phyloP scores from a whole-genome alignment of 495 filamentous ascomycete genomes.

The Halenospora varia region DNA sequence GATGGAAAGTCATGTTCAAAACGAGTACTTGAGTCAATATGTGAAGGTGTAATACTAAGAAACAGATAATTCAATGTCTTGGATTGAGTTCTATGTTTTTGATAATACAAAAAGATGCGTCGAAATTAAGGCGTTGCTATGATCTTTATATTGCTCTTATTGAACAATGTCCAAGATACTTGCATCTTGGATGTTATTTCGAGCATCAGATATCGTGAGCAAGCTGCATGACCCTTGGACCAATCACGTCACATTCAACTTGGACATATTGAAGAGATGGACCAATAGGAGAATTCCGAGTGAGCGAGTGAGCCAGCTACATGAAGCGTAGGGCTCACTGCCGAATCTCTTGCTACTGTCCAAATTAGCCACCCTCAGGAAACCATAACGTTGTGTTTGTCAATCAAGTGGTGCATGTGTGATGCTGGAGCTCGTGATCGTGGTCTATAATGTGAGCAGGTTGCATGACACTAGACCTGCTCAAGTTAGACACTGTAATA shows the following conservation, averaged over 20 bases:
- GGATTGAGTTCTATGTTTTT: constrained; percentile 23
- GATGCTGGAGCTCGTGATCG: constrained; percentile 4
- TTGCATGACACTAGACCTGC: constrained; percentile 33
- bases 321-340: constrained; percentile 21
- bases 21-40: constrained; percentile 21
- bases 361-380: background rate
- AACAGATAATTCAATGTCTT: constrained; percentile 21
- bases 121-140: constrained; percentile 17
- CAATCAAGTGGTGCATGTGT: constrained; percentile 6
- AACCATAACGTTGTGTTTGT: constrained; percentile 13
- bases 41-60: constrained; percentile 14
- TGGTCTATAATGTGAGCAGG: constrained; percentile 30
- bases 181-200: constrained; percentile 19
- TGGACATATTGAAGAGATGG: constrained; percentile 18
- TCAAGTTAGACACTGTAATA: constrained; percentile 19
- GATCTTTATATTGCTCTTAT: constrained; percentile 28
- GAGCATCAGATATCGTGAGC: constrained; percentile 27
- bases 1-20: constrained; percentile 37
- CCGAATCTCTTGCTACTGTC: constrained; percentile 10
- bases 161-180: constrained; percentile 15
- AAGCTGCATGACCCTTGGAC: constrained; percentile 21
- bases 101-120: constrained; percentile 15
- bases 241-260: constrained; percentile 13
- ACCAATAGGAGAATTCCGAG: constrained; percentile 26
- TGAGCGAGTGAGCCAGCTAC: constrained; percentile 30